Conservation (phyloP, 2,329 filamentous ascomycete genomes). For the Neobulgaria alba region DNA sequence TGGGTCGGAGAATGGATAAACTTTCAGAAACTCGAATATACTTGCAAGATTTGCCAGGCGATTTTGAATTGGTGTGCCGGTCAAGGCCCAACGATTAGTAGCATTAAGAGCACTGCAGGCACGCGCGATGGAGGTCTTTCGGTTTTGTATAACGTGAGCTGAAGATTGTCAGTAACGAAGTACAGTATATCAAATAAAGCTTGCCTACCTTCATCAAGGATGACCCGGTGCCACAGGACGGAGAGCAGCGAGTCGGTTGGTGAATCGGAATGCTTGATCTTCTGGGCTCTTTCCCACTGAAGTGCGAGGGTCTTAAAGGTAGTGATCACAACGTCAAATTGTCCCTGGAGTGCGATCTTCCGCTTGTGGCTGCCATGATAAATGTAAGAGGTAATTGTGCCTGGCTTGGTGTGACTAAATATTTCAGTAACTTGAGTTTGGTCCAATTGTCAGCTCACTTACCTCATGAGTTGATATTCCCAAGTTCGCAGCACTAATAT, state of each 20-base stretch:
- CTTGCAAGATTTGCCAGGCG: conserved; percentile 25
- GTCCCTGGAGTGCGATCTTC: not conserved
- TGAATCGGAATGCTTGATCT: conserved; percentile 5
- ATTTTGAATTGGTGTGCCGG: conserved; percentile 26
- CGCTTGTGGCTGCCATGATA: conserved; percentile 12
- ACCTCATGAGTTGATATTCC: conserved; percentile 12
- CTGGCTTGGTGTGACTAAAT: conserved; percentile 6
- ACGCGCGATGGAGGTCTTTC: conserved; percentile 36
- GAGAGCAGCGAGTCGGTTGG: no score
- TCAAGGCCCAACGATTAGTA: conserved; percentile 30
- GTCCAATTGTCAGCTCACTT: no score
- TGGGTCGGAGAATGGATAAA: conserved; percentile 11
- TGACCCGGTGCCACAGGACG: conserved; percentile 34
- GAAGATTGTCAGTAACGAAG: not conserved
- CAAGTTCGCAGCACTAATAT: conserved; percentile 15
- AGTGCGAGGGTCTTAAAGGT: no score
- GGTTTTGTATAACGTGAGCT: conserved; percentile 44
- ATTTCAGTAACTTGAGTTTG: no score
- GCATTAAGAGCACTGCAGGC: conserved; percentile 36
- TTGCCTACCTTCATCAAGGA: conserved; percentile 38
- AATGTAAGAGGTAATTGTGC: conserved; percentile 1
- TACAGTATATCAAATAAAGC: not conserved
- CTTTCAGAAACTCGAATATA: conserved; percentile 23
- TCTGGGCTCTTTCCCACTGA: conserved; percentile 3
- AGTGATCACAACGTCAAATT: conserved; percentile 36